Base-by-base conservation (phyloP, 129 eudicot genomes). In the Escallonia rubra region DNA sequence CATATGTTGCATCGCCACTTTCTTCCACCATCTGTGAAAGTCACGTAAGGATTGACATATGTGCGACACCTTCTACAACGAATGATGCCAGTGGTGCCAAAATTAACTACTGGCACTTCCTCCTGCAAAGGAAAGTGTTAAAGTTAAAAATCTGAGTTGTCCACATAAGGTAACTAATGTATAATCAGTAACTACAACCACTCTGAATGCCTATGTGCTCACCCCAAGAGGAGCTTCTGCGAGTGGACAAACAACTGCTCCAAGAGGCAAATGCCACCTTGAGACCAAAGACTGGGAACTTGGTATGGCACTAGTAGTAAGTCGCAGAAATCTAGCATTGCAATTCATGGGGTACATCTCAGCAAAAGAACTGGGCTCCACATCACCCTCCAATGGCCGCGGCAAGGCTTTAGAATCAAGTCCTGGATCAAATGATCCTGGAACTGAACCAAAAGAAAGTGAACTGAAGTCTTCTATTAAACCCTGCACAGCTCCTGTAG, bases 21-120 rank as follows among this genome's bases (percentile, higher is more conserved):
- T 72, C 95, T 93, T 81, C 99, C 99, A 77, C 85, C 80, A 68
- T 93, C 99, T 49, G 95, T 80, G 67, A 93, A 93, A 61, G 96
- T 82, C 69, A 93, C 96, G 49, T 81, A 93, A 16, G 99, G 99
- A 79, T 93, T 93, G 68, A 93, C 90, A 73, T 93, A 93, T 47
- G 96, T 93, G 72, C 99, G 99, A 53, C 99, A 93, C 80, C 99
- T 86, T 84, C 96, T 89, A 79, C 99, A 93, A 14, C 99, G 92
- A 74, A 89, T 76, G 15, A 93, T 93, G 34, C 99, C 99, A 43
- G 83, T 87, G 41, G 96, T 75, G 56, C 81, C 95, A 85, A 93
- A 93, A 82, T 93, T 89, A 77, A 93, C 92, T 34, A 86, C 57
- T 10, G 99, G 96, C 53, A 93, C 99, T 79, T 93, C 99, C 85